phyloP scores from a whole-genome alignment of 768 basidiomycete species.

The Pleurotus djamor region DNA sequence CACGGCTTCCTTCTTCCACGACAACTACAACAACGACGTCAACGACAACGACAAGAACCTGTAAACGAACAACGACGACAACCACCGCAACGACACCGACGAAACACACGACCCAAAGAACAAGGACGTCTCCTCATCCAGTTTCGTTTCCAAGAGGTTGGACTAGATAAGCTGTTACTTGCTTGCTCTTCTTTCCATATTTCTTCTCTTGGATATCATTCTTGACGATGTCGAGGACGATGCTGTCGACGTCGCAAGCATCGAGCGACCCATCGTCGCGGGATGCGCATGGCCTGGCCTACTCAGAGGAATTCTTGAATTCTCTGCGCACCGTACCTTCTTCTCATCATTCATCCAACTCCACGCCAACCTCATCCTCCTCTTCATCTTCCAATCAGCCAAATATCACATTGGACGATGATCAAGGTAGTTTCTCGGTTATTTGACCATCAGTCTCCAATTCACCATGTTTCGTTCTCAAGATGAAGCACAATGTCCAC shows the following conservation, averaged over 20 bases:
- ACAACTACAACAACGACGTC: slow-evolving; percentile 3
- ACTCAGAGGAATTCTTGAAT: slow-evolving; percentile 20
- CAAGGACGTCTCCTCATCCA: too few species aligned
- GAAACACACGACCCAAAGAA: too few species aligned
- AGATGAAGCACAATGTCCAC: neutral
- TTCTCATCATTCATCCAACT: neutral
- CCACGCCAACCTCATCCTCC: neutral
- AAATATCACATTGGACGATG: too few species aligned
- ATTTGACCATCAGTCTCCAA: too few species aligned
- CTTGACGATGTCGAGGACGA: neutral
- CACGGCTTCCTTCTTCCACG: neutral
- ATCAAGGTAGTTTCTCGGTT: too few species aligned
- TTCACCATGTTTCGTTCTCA: too few species aligned
- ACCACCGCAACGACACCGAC: too few species aligned
- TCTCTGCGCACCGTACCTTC: slow-evolving; percentile 14
- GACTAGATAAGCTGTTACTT: too few species aligned
- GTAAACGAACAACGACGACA: neutral
- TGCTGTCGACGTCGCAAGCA: neutral
- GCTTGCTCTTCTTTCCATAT: too few species aligned
- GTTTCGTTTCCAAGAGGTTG: too few species aligned
- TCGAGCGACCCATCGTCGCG: neutral
- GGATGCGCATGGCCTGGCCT: slow-evolving; percentile 17
- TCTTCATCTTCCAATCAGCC: neutral
- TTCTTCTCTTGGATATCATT: neutral
- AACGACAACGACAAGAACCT: neutral